Base-by-base conservation (phyloP, 2,329 filamentous ascomycete genomes). In the Penicillium sp. region DNA sequence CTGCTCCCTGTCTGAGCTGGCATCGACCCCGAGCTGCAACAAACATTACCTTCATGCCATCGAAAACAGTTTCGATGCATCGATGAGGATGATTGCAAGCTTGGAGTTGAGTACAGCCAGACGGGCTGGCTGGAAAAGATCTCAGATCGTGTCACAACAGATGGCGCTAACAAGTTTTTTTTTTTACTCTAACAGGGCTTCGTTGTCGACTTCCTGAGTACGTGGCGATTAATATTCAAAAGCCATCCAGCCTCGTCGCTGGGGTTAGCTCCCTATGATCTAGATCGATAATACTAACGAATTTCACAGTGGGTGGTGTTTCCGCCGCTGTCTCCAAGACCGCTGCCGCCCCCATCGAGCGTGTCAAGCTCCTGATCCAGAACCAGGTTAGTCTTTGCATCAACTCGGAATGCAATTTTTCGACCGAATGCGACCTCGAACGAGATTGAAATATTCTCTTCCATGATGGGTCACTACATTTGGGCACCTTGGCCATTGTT, bases 301-400 rank as follows among this genome's bases (percentile, higher is more conserved):
- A 70, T 73, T 72, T 75, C 30, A 78, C 75, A 96, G 93, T 99
- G 95, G 95, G 95, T 90, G 95, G 95, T 97, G 90, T 99, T 75
- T 97, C 95, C 80, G 95, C 95, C 83, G 95, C 95, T 83, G 93
- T 99, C 90, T 99, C 95, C 82, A 99, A 99, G 93, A 99, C 95
- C 75, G 95, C 95, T 79, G 95, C 95, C 81, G 95, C 95, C 85
- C 95, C 95, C 84, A 99, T 99, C 77, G 95, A 99, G 93, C 95
- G 95, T 93, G 90, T 99, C 85, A 99, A 99, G 93, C 95, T 99
- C 80, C 92, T 99, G 80, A 96, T 99, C 86, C 95, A 99, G 89
- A 99, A 99, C 87, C 95, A 99, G 91, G 93, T 97, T 88, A 73
- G 92, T 86, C 58, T 58, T 58, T 62, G 11, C 30, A 11, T 11